phyloP scores from a whole-genome alignment of 2,329 filamentous ascomycete genomes.

The Seiridium cupressi region DNA sequence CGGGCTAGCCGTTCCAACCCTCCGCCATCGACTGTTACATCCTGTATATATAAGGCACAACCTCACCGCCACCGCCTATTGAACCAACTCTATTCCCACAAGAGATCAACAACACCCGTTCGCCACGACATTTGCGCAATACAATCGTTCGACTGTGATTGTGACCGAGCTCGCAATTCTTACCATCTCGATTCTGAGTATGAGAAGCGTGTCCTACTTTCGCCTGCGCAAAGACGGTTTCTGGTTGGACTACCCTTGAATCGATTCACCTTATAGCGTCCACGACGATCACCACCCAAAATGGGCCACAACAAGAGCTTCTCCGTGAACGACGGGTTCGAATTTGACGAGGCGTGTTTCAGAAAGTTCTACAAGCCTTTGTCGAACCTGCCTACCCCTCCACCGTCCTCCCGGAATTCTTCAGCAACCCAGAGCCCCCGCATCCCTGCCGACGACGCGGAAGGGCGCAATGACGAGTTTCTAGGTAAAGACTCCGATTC shows the following conservation, averaged over 20 bases:
- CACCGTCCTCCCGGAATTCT: slow-evolving; percentile 50
- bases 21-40: not conserved
- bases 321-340: slow-evolving; percentile 42
- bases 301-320: slow-evolving; percentile 34
- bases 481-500: slow-evolving; percentile 32
- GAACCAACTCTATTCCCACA: not conserved
- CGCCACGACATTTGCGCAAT: not conserved
- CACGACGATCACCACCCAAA: slow-evolving; percentile 10
- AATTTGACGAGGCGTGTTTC: slow-evolving; percentile 54
- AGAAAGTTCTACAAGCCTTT: slow-evolving; percentile 61
- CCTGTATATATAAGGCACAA: not conserved
- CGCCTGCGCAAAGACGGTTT: not conserved
- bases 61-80: not conserved
- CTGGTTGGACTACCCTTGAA: not conserved
- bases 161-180: no score
- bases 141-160: not conserved
- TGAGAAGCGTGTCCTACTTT: not conserved
- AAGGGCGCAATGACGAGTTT: slow-evolving; percentile 38
- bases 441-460: slow-evolving; percentile 41
- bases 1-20: not conserved
- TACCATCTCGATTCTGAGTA: not conserved
- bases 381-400: slow-evolving; percentile 67
- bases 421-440: slow-evolving; percentile 43
- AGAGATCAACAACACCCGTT: not conserved
- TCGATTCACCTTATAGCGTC: not conserved